Evolutionary conservation across 1,284 basidiomycete species (phyloP), one percentile per base, ranked within the genome.

Genomic region (Irpex rosettiformis): DNA sequence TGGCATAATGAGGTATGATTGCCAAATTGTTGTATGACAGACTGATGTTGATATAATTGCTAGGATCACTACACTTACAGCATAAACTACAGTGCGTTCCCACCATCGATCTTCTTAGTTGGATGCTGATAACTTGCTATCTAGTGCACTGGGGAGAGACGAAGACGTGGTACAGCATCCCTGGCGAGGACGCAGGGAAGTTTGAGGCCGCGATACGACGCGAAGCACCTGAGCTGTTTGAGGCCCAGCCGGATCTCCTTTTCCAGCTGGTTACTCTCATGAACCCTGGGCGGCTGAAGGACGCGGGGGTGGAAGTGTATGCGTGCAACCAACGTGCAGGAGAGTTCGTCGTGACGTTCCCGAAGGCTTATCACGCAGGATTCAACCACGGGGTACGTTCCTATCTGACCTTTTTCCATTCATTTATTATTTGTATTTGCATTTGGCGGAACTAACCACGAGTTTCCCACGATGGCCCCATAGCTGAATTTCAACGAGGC

Each of bases 131-230:
- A 27, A 16, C 13, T 27, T 11, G 27, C 24, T 51, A n/a, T 66
- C 43, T 67, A 96, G 95, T 96, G 91, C 96, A 98, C 72, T 98
- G 94, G 93, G 96, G 97, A 33, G 96, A 98, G 72, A 98, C 96
- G 47, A 99, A 99, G 80, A 99, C 96, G 0, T 99, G 97, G 97
- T 99, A 99, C 75, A 96, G 96, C 58, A 91, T 99, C 47, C 96
- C 97, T 1, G 97, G 93, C 24, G 85, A 85, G 57, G 92, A 97
- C 66, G 95, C 96, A 25, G 93, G 94, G 66, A 94, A 93, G 73
- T 98, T 99, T 68, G 97, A 99, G 76, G 88, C 91, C 18, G 96
- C 96, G 5, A 98, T 99, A 76, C 92, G 90, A 74, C 83, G 83
- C 55, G 95, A 97, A 71, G 97, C 97, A 4, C 97, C 97, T 4